Conservation (phyloP, 2,329 filamentous ascomycete genomes). For the Sclerotinia subarctica region DNA sequence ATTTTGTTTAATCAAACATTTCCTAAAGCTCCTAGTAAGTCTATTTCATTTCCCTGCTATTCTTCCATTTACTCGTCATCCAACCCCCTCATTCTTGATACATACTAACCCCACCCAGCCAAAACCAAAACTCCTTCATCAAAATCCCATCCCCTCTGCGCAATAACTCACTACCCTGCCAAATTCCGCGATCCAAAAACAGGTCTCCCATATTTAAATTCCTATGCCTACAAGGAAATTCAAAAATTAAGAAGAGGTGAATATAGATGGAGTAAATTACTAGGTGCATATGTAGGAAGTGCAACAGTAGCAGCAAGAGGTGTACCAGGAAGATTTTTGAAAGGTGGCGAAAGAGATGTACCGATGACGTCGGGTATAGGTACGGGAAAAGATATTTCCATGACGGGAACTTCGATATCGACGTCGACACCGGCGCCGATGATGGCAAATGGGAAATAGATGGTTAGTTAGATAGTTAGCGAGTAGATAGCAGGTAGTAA, state of each 20-base stretch:
- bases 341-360: neutral
- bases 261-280: slow-evolving; percentile 76
- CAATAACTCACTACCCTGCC: slow-evolving; percentile 78
- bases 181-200: slow-evolving; percentile 83
- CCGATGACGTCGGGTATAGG: too few relatives aligned
- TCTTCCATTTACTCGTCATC: neutral
- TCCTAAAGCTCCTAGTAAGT: slow-evolving; percentile 47
- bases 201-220: slow-evolving; percentile 75
- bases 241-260: slow-evolving; percentile 69
- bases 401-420: neutral
- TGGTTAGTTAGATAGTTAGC: neutral
- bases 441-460: neutral
- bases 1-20: slow-evolving; percentile 54
- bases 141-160: slow-evolving; percentile 53
- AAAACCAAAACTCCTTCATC: slow-evolving; percentile 20
- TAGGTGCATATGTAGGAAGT: slow-evolving; percentile 80
- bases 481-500: too few relatives aligned
- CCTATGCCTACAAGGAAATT: slow-evolving; percentile 77
- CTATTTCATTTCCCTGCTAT: neutral
- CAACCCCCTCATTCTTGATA: too few relatives aligned
- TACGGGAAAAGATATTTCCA: neutral
- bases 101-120: neutral
- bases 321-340: slow-evolving; percentile 72
- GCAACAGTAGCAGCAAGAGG: slow-evolving; percentile 63
- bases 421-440: neutral